Percentiles rank a stretch among this genome's conserved stretches.
phyloP scores from a whole-genome alignment of 2,329 filamentous ascomycete genomes.

The Aureobasidium melanogenum region DNA sequence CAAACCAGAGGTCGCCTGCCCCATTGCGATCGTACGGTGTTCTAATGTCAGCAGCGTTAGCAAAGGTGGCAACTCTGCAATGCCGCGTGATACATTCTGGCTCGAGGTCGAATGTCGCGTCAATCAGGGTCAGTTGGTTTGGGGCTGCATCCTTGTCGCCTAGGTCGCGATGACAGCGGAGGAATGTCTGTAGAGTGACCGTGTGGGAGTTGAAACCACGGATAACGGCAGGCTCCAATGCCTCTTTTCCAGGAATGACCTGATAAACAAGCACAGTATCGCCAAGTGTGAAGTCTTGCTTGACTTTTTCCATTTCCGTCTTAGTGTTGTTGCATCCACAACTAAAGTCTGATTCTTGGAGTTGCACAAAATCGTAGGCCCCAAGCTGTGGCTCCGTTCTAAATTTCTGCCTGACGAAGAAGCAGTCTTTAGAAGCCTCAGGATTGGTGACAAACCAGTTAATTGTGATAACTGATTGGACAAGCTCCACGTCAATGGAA shows the following conservation, averaged over 20 bases:
- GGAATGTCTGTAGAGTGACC: conserved; percentile 43
- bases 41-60: conserved; percentile 38
- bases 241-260: conserved; percentile 19
- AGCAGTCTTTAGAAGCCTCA: conserved; percentile 27
- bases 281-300: conserved; percentile 37
- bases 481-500: conserved; percentile 45
- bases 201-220: conserved; percentile 27
- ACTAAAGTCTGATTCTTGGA: conserved; percentile 45
- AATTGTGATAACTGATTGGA: conserved; percentile 50
- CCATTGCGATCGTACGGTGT: conserved; percentile 59
- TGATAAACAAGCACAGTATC: conserved; percentile 50
- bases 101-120: conserved; percentile 33
- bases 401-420: conserved; percentile 66
- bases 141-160: conserved; percentile 25
- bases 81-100: conserved; percentile 39
- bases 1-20: conserved; percentile 54
- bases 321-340: conserved; percentile 38
- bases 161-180: conserved; percentile 37
- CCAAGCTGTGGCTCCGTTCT: conserved; percentile 38
- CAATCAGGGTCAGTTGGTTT: conserved; percentile 54
- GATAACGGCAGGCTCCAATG: conserved; percentile 55
- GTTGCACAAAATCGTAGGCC: conserved; percentile 49
- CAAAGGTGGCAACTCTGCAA: conserved; percentile 54
- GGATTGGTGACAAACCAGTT: conserved; percentile 48
- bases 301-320: conserved; percentile 15